These are phyloP conservation scores for Thalassia testudinum DNA, from an alignment of 116 monocot genomes.

Conservation along the genomic window DNA sequence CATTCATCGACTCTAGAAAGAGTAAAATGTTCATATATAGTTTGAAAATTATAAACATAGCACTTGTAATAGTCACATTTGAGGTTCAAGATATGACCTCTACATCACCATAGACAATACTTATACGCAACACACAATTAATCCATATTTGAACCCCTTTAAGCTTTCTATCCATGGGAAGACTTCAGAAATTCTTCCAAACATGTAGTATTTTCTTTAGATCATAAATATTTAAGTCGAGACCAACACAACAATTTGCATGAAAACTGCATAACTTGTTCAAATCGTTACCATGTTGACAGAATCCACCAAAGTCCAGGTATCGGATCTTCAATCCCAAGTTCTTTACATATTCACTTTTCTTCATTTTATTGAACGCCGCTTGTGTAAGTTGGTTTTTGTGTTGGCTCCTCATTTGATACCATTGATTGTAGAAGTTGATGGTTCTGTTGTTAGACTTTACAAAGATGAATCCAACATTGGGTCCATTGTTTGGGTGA, in stretches of 20 bases:
- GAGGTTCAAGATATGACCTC: too few relatives aligned
- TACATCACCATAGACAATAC: too few relatives aligned
- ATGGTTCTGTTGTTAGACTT: neutral
- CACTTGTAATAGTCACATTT: too few relatives aligned
- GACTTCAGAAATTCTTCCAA: neutral
- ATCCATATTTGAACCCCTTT: too few relatives aligned
- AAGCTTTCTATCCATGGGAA: too few relatives aligned
- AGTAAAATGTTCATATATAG: too few relatives aligned
- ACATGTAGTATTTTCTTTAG: neutral
- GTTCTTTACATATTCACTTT: neutral
- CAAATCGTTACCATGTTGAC: neutral
- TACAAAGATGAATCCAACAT: neutral
- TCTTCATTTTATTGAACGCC: neutral
- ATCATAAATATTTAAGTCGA: neutral
- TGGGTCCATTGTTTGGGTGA: neutral
- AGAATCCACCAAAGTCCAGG: neutral
- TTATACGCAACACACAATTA: too few relatives aligned
- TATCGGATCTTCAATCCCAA: neutral
- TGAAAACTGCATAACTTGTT: neutral
- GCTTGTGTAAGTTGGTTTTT: neutral
- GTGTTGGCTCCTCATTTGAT: neutral
- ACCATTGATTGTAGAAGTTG: neutral
- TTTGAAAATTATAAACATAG: too few relatives aligned
- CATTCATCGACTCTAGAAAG: too few relatives aligned
- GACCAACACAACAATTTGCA: neutral